Conservation (phyloP, 768 basidiomycete species). For the Pleurotus tuber-regium region DNA sequence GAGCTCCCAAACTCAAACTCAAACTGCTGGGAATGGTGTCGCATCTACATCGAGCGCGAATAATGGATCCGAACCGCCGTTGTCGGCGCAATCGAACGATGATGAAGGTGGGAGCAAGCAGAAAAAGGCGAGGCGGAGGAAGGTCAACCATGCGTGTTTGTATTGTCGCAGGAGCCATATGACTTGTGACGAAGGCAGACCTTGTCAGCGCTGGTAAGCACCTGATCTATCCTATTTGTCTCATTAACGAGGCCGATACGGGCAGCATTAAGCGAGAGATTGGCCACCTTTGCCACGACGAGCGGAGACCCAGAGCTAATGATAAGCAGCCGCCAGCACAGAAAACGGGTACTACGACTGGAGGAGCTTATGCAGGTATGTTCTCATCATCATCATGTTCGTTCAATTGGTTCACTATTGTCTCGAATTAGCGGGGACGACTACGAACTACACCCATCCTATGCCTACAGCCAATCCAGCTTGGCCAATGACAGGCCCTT, state of each 20-base stretch:
- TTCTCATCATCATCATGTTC: no score
- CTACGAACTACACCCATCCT: constrained; percentile 21
- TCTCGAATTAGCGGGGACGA: no score
- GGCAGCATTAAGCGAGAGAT: constrained; percentile 93
- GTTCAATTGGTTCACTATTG: no score
- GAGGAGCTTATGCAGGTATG: constrained; percentile 44
- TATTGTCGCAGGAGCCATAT: constrained; percentile 93
- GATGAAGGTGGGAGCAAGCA: constrained; percentile 44
- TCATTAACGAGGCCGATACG: background rate
- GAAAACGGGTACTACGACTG: constrained; percentile 27
- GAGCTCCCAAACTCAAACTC: background rate
- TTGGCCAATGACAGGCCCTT: constrained; percentile 56
- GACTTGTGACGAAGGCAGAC: constrained; percentile 87
- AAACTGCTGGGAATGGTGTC: background rate
- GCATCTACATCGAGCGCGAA: constrained; percentile 1
- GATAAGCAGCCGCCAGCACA: constrained; percentile 33
- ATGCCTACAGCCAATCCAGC: constrained; percentile 34
- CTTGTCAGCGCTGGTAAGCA: constrained; percentile 90
- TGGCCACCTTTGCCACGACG: constrained; percentile 91
- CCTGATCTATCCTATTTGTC: constrained; percentile 11
- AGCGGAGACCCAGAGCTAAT: constrained; percentile 54
- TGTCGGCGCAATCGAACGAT: constrained; percentile 17
- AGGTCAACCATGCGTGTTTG: constrained; percentile 91
- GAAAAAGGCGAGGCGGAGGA: constrained; percentile 65
- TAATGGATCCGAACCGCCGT: background rate